Conservation (phyloP, 225 moss, liverwort and hornwort species). For the Straminergon stramineum region DNA sequence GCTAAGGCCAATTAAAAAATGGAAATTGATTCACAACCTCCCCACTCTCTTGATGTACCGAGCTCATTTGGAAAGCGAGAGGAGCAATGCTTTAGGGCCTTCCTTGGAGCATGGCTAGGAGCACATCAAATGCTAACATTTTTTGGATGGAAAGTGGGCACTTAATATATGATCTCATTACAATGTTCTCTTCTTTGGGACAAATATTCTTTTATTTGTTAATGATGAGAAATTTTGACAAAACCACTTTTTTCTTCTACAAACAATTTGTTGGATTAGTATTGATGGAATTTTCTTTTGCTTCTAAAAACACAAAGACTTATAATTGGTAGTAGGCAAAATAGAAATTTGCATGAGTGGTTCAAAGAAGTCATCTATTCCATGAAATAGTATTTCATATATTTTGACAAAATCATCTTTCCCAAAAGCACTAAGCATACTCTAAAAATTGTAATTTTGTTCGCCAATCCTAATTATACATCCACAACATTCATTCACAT, state of each 20-base stretch:
- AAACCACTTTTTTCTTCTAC: not conserved
- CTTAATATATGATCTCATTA: not conserved
- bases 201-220: not conserved
- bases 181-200: not conserved
- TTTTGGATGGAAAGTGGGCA: not conserved
- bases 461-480: not conserved
- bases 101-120: not conserved
- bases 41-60: accelerated
- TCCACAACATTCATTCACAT: not conserved
- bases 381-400: not conserved
- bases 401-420: not conserved
- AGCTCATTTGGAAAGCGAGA: no score
- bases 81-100: no score
- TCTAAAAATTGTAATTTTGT: not conserved
- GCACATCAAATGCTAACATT: not conserved
- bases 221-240: not conserved
- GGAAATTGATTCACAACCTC: no score
- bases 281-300: not conserved
- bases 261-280: not conserved
- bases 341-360: accelerated
- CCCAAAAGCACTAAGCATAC: not conserved
- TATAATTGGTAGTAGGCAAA: not conserved
- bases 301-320: not conserved
- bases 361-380: not conserved
- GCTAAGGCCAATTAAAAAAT: no score